Percentiles rank a stretch among this genome's conserved stretches.
These are phyloP conservation scores for Moniliella sp. DNA, from an alignment of 1,284 basidiomycete genomes.

Conservation along the genomic window DNA sequence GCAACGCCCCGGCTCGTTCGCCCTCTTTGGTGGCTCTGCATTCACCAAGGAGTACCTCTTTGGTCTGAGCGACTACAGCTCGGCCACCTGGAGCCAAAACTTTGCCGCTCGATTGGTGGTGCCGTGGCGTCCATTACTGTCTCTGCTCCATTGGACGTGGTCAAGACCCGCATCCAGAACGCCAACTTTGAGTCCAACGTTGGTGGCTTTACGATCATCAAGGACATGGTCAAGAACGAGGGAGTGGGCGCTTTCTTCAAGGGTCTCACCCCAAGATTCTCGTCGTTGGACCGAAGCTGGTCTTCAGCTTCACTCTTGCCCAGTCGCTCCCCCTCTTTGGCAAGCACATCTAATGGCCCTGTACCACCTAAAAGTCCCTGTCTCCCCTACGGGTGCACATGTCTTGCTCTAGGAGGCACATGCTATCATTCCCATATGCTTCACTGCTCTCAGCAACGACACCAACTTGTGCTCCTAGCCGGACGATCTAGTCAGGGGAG, in stretches of 20 bases:
- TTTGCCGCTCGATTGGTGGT: constrained; percentile 62
- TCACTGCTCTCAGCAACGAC: no score
- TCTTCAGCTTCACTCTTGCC: constrained; percentile 91
- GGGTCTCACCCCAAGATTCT: constrained; percentile 64
- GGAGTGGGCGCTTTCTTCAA: constrained; percentile 79
- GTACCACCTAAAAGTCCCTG: no score
- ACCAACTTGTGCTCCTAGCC: no score
- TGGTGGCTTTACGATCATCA: constrained; percentile 61
- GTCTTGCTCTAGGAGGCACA: no score
- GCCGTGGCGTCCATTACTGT: constrained; percentile 86
- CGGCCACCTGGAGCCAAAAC: constrained; percentile 78
- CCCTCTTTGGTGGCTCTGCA: constrained; percentile 75
- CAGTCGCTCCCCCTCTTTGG: constrained; percentile 79
- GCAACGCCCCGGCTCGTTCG: constrained; percentile 86
- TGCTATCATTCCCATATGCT: no score
- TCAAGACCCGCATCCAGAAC: constrained; percentile 76
- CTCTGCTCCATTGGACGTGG: constrained; percentile 78
- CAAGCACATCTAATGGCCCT: no score
- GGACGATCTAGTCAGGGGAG: no score
- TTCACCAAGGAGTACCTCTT: constrained; percentile 82
- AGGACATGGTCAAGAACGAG: constrained; percentile 70
- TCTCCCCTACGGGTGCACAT: no score
- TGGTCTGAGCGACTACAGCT: constrained; percentile 64
- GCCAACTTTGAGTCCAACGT: constrained; percentile 83
- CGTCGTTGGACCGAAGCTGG: constrained; percentile 87